These are phyloP conservation scores for Candida orba DNA, from an alignment of 805 yeast species.

Conservation along the genomic window DNA sequence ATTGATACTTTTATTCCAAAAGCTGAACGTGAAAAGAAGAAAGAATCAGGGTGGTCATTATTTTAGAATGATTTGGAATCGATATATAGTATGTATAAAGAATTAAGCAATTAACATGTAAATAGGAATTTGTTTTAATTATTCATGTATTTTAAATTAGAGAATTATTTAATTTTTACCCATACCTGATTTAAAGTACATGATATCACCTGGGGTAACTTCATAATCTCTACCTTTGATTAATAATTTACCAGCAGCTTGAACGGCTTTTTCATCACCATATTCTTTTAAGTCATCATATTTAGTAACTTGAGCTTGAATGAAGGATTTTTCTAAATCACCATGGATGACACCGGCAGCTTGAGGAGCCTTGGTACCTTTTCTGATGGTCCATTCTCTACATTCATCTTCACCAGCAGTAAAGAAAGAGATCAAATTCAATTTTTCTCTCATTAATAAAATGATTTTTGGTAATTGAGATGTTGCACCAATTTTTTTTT, in stretches of 20 bases:
- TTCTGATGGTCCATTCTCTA: slow-evolving; percentile 95
- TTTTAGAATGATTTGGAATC: slow-evolving; percentile 5
- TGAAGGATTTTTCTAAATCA: slow-evolving; percentile 90
- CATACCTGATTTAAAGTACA: slow-evolving; percentile 90
- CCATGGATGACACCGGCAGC: slow-evolving; percentile 98
- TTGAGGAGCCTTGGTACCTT: slow-evolving; percentile 91
- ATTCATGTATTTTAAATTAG: slow-evolving; percentile 17
- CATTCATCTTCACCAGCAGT: slow-evolving; percentile 96
- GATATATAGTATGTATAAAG: not conserved
- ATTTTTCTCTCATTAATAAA: slow-evolving; percentile 76
- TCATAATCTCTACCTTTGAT: slow-evolving; percentile 93
- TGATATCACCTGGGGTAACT: slow-evolving; percentile 91
- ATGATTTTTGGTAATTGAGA: slow-evolving; percentile 86
- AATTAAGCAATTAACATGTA: not conserved
- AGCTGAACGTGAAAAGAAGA: slow-evolving; percentile 58
- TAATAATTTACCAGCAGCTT: slow-evolving; percentile 81
- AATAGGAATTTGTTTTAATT: not conserved
- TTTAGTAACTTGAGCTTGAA: slow-evolving; percentile 88
- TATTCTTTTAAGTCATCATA: slow-evolving; percentile 70
- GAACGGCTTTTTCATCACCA: slow-evolving; percentile 76
- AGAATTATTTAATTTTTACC: slow-evolving; percentile 43
- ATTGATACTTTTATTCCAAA: slow-evolving; percentile 70
- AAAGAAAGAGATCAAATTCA: slow-evolving; percentile 87
- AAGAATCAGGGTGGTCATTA: slow-evolving; percentile 47
- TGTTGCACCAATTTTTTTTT: slow-evolving; percentile 61